Base-by-base conservation (phyloP, 2,329 filamentous ascomycete species). In the Aureobasidium melanogenum region DNA sequence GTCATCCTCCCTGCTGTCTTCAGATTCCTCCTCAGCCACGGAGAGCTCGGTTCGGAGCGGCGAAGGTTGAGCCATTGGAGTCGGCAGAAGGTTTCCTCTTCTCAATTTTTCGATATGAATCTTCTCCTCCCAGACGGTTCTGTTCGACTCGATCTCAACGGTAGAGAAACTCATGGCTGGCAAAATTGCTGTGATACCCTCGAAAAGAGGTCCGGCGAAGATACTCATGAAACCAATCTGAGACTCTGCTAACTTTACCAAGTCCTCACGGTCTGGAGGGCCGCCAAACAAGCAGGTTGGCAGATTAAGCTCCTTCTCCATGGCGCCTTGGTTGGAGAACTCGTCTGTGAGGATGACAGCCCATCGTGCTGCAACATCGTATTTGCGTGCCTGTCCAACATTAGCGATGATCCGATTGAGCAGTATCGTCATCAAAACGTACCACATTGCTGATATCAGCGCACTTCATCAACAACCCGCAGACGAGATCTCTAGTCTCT, bases 401-500 rank as follows among this genome's bases (percentile, higher is more conserved):
- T 59, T 14, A 59, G 34, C 32, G 3, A 38, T 12, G 19, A 19
- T 38, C 19, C 17, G 26, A 26, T 2, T 12, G 34, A 24, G 30
- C 15, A 15, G n/a, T 32, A 8, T 8, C 24, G 44, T 24, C 30
- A 32, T 32, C 22, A 19, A 34, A 38, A 87, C 89, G 73, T 82
- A 93, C 89, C 73, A 97, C 94, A 72, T 99, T 99, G 77, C 93
- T 97, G 70, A 99, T 97, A 73, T 99, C 94, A 41, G 94, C 94
- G 72, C 94, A 97, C 74, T 99, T 99, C 76, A 99, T 97, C 63
- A 99, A 78, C 61, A 99, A 77, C 15, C 91, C 91, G 74, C 94
- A 97, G n/a, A 88, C 79, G 50, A 97, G 76, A 10, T 89, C 85
- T 66, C 87, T 88, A 66, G 91, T 84, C 67, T 92, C 88, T 63